Conservation (phyloP, 2,329 filamentous ascomycete species). For the Pleomassaria siparia region DNA sequence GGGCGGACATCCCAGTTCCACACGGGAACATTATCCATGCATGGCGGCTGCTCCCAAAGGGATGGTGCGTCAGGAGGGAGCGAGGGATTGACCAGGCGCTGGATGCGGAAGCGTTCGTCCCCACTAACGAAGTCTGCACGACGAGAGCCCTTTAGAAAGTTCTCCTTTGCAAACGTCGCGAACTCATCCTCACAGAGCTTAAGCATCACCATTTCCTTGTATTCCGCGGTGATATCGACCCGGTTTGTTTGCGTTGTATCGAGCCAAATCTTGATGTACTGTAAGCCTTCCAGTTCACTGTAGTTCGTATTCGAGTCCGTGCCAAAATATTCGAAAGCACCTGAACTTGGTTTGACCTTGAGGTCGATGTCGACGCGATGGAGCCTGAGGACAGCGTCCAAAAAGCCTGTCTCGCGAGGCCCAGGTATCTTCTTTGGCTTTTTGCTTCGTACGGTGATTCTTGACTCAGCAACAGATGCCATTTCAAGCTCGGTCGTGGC, state of each 20-base stretch:
- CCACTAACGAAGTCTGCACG: background rate
- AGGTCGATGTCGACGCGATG: constrained; percentile 6
- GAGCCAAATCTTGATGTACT: constrained; percentile 1
- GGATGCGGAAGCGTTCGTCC: constrained; percentile 3
- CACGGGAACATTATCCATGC: background rate
- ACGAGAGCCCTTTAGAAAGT: constrained; percentile 2
- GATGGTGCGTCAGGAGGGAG: background rate
- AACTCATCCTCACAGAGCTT: constrained; percentile 2
- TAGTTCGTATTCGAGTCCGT: constrained; percentile 1
- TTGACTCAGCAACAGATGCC: background rate
- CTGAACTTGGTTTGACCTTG: background rate
- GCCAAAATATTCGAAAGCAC: constrained; percentile 3
- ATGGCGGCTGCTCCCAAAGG: background rate
- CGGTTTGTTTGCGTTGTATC: background rate
- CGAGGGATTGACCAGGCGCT: constrained; percentile 4
- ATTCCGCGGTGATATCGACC: constrained; percentile 1
- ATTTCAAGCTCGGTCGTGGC: background rate
- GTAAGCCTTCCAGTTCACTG: background rate
- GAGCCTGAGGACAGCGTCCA: background rate
- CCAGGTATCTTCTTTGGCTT: background rate
- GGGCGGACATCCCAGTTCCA: constrained; percentile 7
- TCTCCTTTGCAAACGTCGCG: constrained; percentile 7
- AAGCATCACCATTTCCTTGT: constrained; percentile 6
- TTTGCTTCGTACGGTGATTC: background rate
- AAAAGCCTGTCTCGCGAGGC: constrained; percentile 3